Evolutionary conservation across 2,329 filamentous ascomycete genomes (phyloP), one percentile per base, ranked within the genome.

Genomic region (Colletotrichum sp.): DNA sequence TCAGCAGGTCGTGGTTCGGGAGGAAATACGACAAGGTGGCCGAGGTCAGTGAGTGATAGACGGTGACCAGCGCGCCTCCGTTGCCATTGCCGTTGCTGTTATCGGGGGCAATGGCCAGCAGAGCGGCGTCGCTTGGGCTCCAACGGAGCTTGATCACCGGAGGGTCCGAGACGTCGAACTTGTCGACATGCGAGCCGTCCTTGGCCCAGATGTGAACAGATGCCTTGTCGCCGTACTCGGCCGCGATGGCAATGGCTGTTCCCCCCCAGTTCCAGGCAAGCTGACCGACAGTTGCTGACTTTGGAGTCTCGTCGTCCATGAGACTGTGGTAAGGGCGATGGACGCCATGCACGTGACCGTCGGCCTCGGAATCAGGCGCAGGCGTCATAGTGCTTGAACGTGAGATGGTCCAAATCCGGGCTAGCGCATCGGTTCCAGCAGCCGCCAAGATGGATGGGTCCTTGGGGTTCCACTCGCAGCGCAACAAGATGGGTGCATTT

Each of bases 341-440:
- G 77, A 80, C 77, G 32, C 80, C 81, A 55, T 85, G 84, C 86
- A 88, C 87, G 87, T 89, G 87, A 87, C 83, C 82, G 68, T 79
- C 71, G 30, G 75, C 52, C 62, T 75, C 64, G 68, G 71, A 26
- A 59, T 70, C 72, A 67, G 71, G 66, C 30, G 62, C 60, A 16
- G 74, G 74, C 74, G 74, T 76, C 70, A 76, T 76, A 79, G 86
- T 85, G 80, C 88, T 85, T 82, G 87, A 87, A 88, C 89, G 89
- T 83, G 90, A 89, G 80, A 93, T 84, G 78, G 90, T 92, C 92
- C 92, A 93, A 86, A 93, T 88, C 79, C 92, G 91, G 88, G 92
- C 92, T 91, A 93, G 91, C 85, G 92, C 91, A 88, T 93, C 92
- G 83, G 91, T 93, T 81, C 92, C 92, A 87, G 90, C 91, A 88